Evolutionary conservation across 257 asterid species (phyloP), one percentile per base, ranked within the genome.

Genomic region (Orobanche coerulescens): DNA sequence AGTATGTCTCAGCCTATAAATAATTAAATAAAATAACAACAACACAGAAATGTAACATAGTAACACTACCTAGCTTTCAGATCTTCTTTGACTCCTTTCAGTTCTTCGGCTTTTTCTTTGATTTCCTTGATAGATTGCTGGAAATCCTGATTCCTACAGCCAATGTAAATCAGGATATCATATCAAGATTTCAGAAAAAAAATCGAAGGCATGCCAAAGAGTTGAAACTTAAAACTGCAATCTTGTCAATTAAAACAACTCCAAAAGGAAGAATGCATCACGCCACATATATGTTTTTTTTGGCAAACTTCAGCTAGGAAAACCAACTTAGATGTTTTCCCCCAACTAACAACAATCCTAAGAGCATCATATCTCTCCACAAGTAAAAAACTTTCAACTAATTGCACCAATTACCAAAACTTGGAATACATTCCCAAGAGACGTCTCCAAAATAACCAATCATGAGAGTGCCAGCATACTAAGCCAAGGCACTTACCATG

Each of bases 1-100:
- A 52, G 96, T 88, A 92, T 88, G 96, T 78, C 96, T 90, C 90
- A 90, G 95, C 97, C 93, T 68, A 68, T 73, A 69, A 40, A 59
- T 57, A 56, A 71, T 73, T 69, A 71, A 72, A 61, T 31, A 51
- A 59, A 58, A 42, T 36, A 31, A 44, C 36, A 15, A 54, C 23
- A 36, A n/a, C 20, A 44, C 25, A 59, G n/a, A 25, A 82, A 67
- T n/a, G 18, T 42, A 67, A 44, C 70, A 46, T 15, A 43, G 65
- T 26, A 15, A 51, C 25, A 65, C 50, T 68, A 92, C 98, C 98
- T 88, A 72, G 76, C 78, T 77, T 86, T 84, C 69, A 88, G 73
- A 67, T 75, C 87, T 73, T 92, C 96, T 73, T 76, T 92, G 46
- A 71, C 95, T 30, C 71, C 94, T 74, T 86, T 84, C 36, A 88